Percentiles rank a stretch among this genome's conserved stretches.
Evolutionary conservation across 768 basidiomycete species (phyloP).

Genomic region (Crucibulum laeve): DNA sequence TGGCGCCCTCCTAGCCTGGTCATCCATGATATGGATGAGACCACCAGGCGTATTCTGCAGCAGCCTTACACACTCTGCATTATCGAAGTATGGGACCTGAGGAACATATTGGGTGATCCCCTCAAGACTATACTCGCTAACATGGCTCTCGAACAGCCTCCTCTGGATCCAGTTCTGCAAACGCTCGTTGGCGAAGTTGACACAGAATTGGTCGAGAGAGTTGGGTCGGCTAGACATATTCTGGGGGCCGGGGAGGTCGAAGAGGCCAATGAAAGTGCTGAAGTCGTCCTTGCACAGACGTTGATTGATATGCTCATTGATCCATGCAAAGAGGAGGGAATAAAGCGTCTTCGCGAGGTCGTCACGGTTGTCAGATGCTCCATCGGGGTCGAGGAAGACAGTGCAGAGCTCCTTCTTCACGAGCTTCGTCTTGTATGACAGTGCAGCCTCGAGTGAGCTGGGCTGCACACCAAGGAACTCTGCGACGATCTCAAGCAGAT

Average conservation of each 20-base stretch:
- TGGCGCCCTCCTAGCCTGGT: slow-evolving; percentile 79
- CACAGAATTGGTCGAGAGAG: slow-evolving; percentile 92
- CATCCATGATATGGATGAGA: slow-evolving; percentile 95
- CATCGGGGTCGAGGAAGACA: slow-evolving; percentile 92
- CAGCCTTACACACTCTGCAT: slow-evolving; percentile 83
- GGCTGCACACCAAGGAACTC: slow-evolving; percentile 87
- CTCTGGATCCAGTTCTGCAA: slow-evolving; percentile 81
- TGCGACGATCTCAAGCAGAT: slow-evolving; percentile 77
- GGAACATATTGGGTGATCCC: slow-evolving; percentile 71
- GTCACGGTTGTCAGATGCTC: slow-evolving; percentile 89
- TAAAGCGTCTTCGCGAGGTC: slow-evolving; percentile 93
- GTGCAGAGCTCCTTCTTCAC: slow-evolving; percentile 97
- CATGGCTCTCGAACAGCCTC: slow-evolving; percentile 74
- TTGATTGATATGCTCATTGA: slow-evolving; percentile 95
- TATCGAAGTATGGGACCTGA: slow-evolving; percentile 80
- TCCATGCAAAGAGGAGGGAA: slow-evolving; percentile 91
- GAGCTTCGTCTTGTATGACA: slow-evolving; percentile 90
- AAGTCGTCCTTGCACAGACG: slow-evolving; percentile 94
- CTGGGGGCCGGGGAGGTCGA: slow-evolving; percentile 92
- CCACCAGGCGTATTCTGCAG: slow-evolving; percentile 87
- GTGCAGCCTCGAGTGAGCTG: slow-evolving; percentile 65
- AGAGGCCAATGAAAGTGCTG: slow-evolving; percentile 84
- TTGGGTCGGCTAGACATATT: slow-evolving; percentile 86
- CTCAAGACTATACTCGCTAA: slow-evolving; percentile 80
- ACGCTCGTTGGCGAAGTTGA: slow-evolving; percentile 96